Base-by-base conservation (phyloP, 805 yeast species). In the Pachysolen tannophilus region DNA sequence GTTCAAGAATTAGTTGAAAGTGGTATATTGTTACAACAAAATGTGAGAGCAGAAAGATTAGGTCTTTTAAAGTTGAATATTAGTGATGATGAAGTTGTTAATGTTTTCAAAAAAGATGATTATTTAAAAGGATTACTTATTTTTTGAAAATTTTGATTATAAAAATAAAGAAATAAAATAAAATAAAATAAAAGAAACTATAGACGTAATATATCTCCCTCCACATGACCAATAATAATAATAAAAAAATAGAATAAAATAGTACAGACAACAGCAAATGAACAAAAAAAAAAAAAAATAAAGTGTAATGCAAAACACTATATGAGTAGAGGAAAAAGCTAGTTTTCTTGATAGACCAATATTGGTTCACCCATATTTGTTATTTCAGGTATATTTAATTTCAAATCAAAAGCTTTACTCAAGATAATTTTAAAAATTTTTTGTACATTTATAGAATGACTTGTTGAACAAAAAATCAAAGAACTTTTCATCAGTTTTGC, bases 341-440 rank as follows among this genome's bases (percentile, higher is more conserved):
- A 52, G 23, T 45, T 43, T 28, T 52, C 55, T 33, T 56, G 61
- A 53, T 84, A 88, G 8, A 88, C 67, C 34, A 90, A 66, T 19
- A 90, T 65, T 4, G 98, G 98, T 54, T 90, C 97, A n/a, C 97
- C 98, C 17, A 78, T 70, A 42, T 79, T 78, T 30, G 69, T 70
- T 28, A 87, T 80, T 56, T 90, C 97, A 2, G 92, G 94, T 14
- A 90, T 68, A 33, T 81, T 82, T 46, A 90, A 63, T 44, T 77
- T 78, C 47, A 90, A 63, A 53, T 87, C 95, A 55, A 90, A 90
- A 4, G 94, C 92, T 54, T 87, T 88, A 18, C 95, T 81, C 29
- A 90, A 72, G 19, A 90, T 80, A 27, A 90, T 76, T 57, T 92
- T 92, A 65, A 90, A 90, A 19, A 90, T 86, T 60, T 88, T 88